Conservation (phyloP, 345 rosid species). For the Syzygium grande region DNA sequence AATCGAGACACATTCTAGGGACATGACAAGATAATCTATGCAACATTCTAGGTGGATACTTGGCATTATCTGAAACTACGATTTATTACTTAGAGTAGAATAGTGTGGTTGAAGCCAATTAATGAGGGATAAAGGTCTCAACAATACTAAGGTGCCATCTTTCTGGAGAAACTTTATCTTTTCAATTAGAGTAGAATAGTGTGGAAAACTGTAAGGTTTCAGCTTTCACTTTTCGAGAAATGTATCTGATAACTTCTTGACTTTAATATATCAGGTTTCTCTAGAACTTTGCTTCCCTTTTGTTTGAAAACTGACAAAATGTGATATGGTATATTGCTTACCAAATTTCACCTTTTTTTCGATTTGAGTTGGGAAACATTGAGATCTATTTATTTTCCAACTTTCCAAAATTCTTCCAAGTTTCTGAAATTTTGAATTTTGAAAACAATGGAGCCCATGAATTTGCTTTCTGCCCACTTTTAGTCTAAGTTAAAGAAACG, state of each 20-base stretch:
- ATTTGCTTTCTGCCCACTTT: background rate
- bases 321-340: background rate
- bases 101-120: background rate
- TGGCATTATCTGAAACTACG: background rate
- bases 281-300: background rate
- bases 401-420: background rate
- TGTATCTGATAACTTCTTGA: background rate
- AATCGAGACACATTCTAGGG: background rate
- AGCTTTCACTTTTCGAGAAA: background rate
- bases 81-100: background rate
- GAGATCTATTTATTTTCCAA: background rate
- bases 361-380: background rate
- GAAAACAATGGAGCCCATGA: background rate
- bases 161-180: background rate
- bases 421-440: background rate
- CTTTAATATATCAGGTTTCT: background rate
- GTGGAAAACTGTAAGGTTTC: background rate
- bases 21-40: background rate
- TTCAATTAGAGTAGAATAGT: background rate
- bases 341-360: background rate
- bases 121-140: background rate
- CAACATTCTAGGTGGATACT: background rate
- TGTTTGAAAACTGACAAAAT: background rate
- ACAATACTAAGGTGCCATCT: background rate
- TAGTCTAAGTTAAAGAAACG: background rate